phyloP scores from a whole-genome alignment of 805 yeast species.

The Sugiyamaella chiloensis region DNA sequence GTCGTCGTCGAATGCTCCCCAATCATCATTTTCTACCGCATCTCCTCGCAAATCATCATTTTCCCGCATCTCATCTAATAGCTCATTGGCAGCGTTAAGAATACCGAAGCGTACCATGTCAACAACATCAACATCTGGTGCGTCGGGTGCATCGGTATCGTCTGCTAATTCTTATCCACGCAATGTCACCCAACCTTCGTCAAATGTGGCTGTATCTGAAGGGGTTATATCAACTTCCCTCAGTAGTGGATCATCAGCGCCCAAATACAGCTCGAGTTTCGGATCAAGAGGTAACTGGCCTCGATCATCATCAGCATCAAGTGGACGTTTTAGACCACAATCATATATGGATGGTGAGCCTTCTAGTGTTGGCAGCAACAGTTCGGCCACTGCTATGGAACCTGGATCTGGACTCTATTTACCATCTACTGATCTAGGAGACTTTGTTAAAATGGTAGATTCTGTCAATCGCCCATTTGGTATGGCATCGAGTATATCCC shows the following conservation, averaged over 20 bases:
- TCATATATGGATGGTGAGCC: conserved; percentile 35
- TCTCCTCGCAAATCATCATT: conserved; percentile 29
- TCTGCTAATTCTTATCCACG: conserved; percentile 32
- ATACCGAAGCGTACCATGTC: conserved; percentile 33
- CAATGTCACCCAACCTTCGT: conserved; percentile 3
- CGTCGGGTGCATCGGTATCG: conserved; percentile 21
- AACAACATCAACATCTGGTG: conserved; percentile 17
- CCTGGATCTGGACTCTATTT: conserved; percentile 44
- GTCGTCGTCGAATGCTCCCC: conserved; percentile 22
- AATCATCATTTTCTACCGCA: conserved; percentile 22
- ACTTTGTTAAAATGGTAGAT: conserved; percentile 70
- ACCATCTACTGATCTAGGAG: conserved; percentile 51
- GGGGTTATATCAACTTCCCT: conserved; percentile 27
- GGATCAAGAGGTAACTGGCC: conserved; percentile 32
- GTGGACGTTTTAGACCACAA: conserved; percentile 55
- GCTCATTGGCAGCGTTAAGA: conserved; percentile 40
- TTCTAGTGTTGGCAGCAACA: conserved; percentile 23
- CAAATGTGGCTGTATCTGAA: conserved; percentile 28
- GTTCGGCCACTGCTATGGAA: conserved; percentile 27
- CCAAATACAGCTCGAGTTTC: conserved; percentile 31
- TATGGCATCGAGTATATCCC: conserved; percentile 3
- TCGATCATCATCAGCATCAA: conserved; percentile 49
- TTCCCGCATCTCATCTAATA: conserved; percentile 44
- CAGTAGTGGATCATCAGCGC: conserved; percentile 32
- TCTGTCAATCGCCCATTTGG: conserved; percentile 41